A percentile compares a stretch with the other conserved stretches of the same genome.
These are phyloP conservation scores for Viola odorata DNA, from an alignment of 345 rosid genomes.

Conservation along the genomic window DNA sequence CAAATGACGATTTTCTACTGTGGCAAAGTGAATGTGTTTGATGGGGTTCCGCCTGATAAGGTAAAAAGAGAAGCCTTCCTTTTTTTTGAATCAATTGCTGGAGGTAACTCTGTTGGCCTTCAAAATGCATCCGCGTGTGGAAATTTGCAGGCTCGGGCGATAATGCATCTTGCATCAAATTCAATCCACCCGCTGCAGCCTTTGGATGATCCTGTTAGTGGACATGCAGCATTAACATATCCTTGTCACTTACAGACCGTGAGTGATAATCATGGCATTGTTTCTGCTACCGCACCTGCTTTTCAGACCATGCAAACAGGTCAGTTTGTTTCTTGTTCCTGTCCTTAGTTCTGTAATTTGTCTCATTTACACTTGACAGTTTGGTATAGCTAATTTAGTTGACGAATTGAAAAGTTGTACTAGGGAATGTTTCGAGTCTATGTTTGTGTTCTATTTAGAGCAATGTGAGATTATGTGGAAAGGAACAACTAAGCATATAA, in stretches of 20 bases:
- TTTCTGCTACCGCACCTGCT: constrained; percentile 33
- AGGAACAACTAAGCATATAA: no score
- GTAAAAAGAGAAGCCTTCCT: constrained; percentile 38
- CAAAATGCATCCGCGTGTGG: constrained; percentile 33
- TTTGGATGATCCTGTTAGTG: constrained; percentile 34
- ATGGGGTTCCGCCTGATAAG: constrained; percentile 77
- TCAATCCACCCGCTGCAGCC: constrained; percentile 41
- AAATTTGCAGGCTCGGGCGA: constrained; percentile 66
- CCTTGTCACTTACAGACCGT: constrained; percentile 35
- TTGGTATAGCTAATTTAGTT: no score
- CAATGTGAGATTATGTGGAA: no score
- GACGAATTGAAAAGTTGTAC: no score
- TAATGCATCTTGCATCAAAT: constrained; percentile 79
- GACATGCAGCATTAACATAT: constrained; percentile 32
- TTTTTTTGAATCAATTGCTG: constrained; percentile 30
- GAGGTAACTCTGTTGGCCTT: constrained; percentile 35
- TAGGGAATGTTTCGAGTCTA: no score
- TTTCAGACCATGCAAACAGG: constrained; percentile 50
- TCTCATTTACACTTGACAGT: no score
- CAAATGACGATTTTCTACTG: constrained; percentile 94
- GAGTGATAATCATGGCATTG: constrained; percentile 24
- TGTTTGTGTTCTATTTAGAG: no score
- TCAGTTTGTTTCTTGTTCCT: constrained; percentile 22
- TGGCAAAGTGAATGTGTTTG: constrained; percentile 88
- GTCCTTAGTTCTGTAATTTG: no score